Base-by-base conservation (phyloP, 441 rosid genomes). In the Arabidopsis hybrid region DNA sequence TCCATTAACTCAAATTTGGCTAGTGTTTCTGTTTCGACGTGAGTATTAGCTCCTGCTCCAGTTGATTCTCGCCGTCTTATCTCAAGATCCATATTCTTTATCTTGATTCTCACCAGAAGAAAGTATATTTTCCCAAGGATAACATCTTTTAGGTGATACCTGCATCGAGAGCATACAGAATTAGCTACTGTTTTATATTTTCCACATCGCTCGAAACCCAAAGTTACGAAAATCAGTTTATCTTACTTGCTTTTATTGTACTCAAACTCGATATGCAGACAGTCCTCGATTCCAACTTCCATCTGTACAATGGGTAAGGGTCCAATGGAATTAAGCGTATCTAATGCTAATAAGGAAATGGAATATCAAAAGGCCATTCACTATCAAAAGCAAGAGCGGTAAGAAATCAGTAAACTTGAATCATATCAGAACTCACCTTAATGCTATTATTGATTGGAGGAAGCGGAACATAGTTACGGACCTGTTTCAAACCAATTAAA, bases 231-330 rank as follows among this genome's bases (percentile, higher is more conserved):
- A 21, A 56, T 17, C 62, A 14, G 26, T 26, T 31, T 38, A 58
- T 42, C 99, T 83, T 83, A 95, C 99, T 95, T 95, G 99, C 95
- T 95, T 88, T 95, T 93, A 56, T 86, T 88, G 89, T 93, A 95
- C 82, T 95, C 98, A 74, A 95, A 95, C 83, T 91, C 99, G 16
- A 95, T 95, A 77, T 95, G 99, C 31, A 95, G 78, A 77, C 98
- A 95, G 61, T 95, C 98, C 80, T 93, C 98, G 11, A 95, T 90
- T 66, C 99, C 98, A 60, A 95, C 98, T 90, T 95, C 99, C 99
- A 95, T 93, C 97, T 93, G 83, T 69, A 77, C 43, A 75, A 80
- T 40, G 52, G 58, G 67, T 67, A 31, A 62, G 36, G 36, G 40
- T 52, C 21, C 60, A 56, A 77, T 8, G 18, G 59, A 36, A 29